These are phyloP conservation scores for Stereocaulon alpinum DNA, from an alignment of 495 filamentous ascomycete species.

Conservation along the genomic window DNA sequence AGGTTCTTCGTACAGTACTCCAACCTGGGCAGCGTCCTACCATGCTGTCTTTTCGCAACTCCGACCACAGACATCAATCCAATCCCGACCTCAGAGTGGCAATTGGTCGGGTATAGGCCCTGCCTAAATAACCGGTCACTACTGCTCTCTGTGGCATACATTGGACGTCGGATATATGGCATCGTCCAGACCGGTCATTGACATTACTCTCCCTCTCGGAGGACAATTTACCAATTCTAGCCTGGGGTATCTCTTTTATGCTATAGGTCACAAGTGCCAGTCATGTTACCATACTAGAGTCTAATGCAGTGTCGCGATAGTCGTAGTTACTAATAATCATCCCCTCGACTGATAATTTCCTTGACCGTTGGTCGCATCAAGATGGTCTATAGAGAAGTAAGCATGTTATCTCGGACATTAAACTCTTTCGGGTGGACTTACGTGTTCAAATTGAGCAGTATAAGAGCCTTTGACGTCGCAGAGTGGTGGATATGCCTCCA, in stretches of 20 bases:
- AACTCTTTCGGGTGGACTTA: slow-evolving; percentile 24
- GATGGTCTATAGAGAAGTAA: slow-evolving; percentile 31
- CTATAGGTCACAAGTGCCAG: not conserved
- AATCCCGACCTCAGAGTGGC: too few relatives aligned
- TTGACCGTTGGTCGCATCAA: slow-evolving; percentile 37
- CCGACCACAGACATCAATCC: too few relatives aligned
- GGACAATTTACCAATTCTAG: not conserved
- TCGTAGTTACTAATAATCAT: slow-evolving; percentile 34
- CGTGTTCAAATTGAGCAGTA: slow-evolving; percentile 53
- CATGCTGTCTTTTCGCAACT: too few relatives aligned
- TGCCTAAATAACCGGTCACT: too few relatives aligned
- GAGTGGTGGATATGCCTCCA: slow-evolving; percentile 44
- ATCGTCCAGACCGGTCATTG: not conserved
- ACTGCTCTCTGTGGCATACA: not conserved
- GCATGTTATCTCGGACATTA: slow-evolving; percentile 7
- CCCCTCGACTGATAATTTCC: slow-evolving; percentile 42
- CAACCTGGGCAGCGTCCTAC: too few relatives aligned
- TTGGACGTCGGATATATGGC: not conserved
- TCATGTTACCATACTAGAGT: not conserved
- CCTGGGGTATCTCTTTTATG: not conserved
- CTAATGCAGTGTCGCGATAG: not conserved
- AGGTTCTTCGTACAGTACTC: not conserved
- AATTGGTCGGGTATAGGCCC: too few relatives aligned
- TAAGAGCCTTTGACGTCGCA: slow-evolving; percentile 47
- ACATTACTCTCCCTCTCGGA: not conserved